Evolutionary conservation across 1,139 yeast genomes (phyloP).

Genomic region (Blastobotrys persicus): DNA sequence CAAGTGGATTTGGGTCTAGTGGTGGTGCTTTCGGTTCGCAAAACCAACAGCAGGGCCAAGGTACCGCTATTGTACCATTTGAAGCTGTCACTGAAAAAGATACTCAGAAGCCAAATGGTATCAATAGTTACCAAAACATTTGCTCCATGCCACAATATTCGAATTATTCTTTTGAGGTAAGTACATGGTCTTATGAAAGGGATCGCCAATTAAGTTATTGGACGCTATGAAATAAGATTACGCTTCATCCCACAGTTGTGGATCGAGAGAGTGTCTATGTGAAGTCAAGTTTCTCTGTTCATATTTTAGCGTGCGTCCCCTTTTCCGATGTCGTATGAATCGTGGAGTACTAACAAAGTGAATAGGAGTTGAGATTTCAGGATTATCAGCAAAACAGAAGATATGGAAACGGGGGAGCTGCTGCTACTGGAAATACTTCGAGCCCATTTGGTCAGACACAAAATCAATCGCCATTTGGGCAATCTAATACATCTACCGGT

Average conservation of each 20-base stretch:
- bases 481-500: conserved; percentile 19
- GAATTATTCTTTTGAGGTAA: conserved; percentile 65
- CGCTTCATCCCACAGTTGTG: no score
- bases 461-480: conserved; percentile 37
- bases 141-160: conserved; percentile 88
- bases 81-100: conserved; percentile 83
- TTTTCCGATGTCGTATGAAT: background rate
- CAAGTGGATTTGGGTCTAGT: conserved; percentile 37
- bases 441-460: conserved; percentile 26
- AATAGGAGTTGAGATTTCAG: conserved; percentile 69
- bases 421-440: conserved; percentile 26
- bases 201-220: background rate
- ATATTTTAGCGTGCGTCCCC: no score
- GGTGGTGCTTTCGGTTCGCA: conserved; percentile 22
- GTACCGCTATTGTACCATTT: conserved; percentile 55
- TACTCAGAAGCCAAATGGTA: conserved; percentile 36
- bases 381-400: conserved; percentile 80
- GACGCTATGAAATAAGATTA: no score
- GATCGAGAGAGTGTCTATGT: no score
- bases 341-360: background rate
- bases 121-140: conserved; percentile 66
- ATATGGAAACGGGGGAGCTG: conserved; percentile 46
- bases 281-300: no score
- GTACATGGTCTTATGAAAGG: background rate
- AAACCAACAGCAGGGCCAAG: conserved; percentile 43